phyloP scores from a whole-genome alignment of 108 stramenopile genomes.

The Skeletonema marinoi region DNA sequence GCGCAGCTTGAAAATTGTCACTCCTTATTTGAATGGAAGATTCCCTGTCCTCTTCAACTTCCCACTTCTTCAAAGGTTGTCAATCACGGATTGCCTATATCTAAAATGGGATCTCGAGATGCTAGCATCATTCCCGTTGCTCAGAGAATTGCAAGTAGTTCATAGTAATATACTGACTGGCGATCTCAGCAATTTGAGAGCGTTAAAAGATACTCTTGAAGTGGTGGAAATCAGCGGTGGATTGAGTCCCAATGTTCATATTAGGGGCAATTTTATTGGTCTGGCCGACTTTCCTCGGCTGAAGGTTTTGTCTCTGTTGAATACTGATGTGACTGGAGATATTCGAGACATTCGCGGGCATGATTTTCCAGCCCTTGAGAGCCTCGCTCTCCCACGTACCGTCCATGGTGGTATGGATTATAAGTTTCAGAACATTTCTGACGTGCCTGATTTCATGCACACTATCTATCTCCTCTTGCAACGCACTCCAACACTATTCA shows the following conservation, averaged over 20 bases:
- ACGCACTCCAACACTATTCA: neutral
- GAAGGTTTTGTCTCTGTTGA: neutral
- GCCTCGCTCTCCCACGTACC: neutral
- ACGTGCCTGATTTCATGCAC: too few species aligned
- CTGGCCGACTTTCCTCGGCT: too few species aligned
- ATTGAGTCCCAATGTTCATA: too few species aligned
- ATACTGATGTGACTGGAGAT: neutral
- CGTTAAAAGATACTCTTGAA: neutral
- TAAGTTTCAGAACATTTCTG: too few species aligned
- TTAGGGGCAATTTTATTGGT: neutral
- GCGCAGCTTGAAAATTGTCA: too few species aligned
- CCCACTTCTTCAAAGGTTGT: too few species aligned
- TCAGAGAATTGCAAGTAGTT: neutral
- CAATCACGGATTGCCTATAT: too few species aligned
- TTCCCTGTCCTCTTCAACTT: neutral
- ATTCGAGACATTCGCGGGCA: neutral
- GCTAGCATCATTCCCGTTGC: too few species aligned
- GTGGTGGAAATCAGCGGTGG: neutral
- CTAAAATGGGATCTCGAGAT: too few species aligned
- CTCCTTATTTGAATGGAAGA: neutral
- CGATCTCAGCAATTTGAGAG: neutral
- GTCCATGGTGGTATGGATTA: too few species aligned
- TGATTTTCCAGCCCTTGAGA: neutral
- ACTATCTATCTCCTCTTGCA: neutral
- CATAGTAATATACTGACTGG: neutral